These are phyloP conservation scores for Cerioporus squamosus DNA, from an alignment of 1,284 basidiomycete species.

Conservation along the genomic window DNA sequence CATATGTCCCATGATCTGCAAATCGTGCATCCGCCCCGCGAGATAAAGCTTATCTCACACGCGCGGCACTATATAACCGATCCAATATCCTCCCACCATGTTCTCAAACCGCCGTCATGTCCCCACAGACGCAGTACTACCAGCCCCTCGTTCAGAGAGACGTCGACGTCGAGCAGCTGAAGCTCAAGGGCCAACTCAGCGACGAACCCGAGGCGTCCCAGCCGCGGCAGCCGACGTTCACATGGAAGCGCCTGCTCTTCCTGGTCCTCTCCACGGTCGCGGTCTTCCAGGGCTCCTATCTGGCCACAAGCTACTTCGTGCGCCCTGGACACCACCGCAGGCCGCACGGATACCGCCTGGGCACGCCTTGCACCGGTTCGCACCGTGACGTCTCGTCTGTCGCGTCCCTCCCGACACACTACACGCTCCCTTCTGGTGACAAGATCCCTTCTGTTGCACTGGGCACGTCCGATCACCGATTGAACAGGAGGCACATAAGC, in stretches of 20 bases:
- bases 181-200: too few relatives aligned
- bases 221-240: background rate
- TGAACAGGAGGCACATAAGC: background rate
- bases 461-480: constrained; percentile 42
- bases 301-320: constrained; percentile 18
- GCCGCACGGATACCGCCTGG: constrained; percentile 4
- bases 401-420: constrained; percentile 54
- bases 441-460: constrained; percentile 65
- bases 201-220: too few relatives aligned
- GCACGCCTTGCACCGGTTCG: constrained; percentile 16
- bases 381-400: constrained; percentile 35
- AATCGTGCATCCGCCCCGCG: too few relatives aligned
- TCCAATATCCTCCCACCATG: too few relatives aligned
- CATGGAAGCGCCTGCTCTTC: constrained; percentile 27
- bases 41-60: too few relatives aligned
- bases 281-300: constrained; percentile 29
- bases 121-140: too few relatives aligned
- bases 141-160: too few relatives aligned
- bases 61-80: too few relatives aligned
- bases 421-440: constrained; percentile 61
- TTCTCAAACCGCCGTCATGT: too few relatives aligned
- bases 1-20: too few relatives aligned
- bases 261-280: constrained; percentile 23
- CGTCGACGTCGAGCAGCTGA: too few relatives aligned
- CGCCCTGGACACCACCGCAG: too few relatives aligned